Evolutionary conservation across 257 asterid species (phyloP), one percentile per base, ranked within the genome.

Genomic region (Datura wrightii): DNA sequence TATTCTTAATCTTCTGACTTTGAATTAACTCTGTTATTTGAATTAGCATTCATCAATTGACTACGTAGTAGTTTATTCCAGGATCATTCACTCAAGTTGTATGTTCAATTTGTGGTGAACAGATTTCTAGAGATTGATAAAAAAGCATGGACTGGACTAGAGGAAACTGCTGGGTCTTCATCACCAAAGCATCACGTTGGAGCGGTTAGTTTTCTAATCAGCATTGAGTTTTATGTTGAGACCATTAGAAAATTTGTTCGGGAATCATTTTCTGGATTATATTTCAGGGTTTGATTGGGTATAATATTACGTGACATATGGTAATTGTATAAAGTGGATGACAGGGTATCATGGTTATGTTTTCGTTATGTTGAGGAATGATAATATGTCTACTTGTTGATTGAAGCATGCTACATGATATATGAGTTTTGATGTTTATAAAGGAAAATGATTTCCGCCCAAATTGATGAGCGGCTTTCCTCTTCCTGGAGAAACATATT

Each of bases 101-200:
- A 13, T 82, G 70, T 82, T 55, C 15, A 11, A 83, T 52, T 67
- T 63, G 39, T 76, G 67, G 72, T 84, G 72, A 48, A 55, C 84
- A 95, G 99, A 91, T 89, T 86, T 88, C 84, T 95, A 63, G 94
- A 90, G 88, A 91, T 95, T 83, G 98, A 93, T 70, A 85, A 86
- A 67, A 89, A 87, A 89, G 92, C 97, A 42, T 93, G 99, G 99
- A 87, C 85, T 53, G 98, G 95, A 85, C 90, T 95, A 80, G 97
- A 94, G 93, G 94, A 92, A 86, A 94, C 98, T 85, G 91, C 94
- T 54, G 92, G 88, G 18, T 87, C 84, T 88, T 87, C 95, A 60
- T 89, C 90, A 16, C 93, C 92, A 10, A 91, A 86, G 53, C 89
- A 91, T 92, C 97, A 92, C 65, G 94, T 93, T 86, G 99, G 98